These are phyloP conservation scores for Erigeron philadelphicus DNA, from an alignment of 140 eudicot species.

Conservation along the genomic window DNA sequence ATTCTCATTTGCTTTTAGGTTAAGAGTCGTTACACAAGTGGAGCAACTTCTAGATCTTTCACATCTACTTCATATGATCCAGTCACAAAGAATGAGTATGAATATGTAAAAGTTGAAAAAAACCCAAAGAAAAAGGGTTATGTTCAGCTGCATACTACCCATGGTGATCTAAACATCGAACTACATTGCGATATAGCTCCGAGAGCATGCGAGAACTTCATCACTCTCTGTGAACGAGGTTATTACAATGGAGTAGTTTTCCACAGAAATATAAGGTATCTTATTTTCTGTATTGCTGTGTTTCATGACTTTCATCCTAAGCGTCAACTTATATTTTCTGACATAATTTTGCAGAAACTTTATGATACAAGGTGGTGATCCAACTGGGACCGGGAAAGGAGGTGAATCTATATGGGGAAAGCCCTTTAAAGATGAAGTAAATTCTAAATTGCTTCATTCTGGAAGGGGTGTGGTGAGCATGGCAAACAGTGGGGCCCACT, in stretches of 20 bases:
- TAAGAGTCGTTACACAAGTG: slow-evolving; percentile 87
- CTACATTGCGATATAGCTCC: slow-evolving; percentile 95
- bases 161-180: slow-evolving; percentile 93
- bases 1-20: slow-evolving; percentile 39
- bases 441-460: slow-evolving; percentile 88
- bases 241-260: slow-evolving; percentile 81
- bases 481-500: slow-evolving; percentile 97
- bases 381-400: slow-evolving; percentile 93
- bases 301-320: slow-evolving; percentile 1
- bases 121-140: slow-evolving; percentile 91
- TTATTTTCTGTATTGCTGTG: background rate
- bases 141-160: slow-evolving; percentile 78
- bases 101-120: slow-evolving; percentile 83
- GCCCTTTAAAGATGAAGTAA: slow-evolving; percentile 81
- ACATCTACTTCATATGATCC: slow-evolving; percentile 93
- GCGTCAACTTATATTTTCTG: too few species aligned
- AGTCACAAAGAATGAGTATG: slow-evolving; percentile 78
- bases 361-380: slow-evolving; percentile 99
- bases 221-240: slow-evolving; percentile 91
- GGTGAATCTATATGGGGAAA: slow-evolving; percentile 99
- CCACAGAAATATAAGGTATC: slow-evolving; percentile 88
- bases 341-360: slow-evolving; percentile 54
- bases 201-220: slow-evolving; percentile 91
- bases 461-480: slow-evolving; percentile 98
- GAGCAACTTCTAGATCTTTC: slow-evolving; percentile 95